Percentiles rank a stretch among this genome's conserved stretches.
Conservation (phyloP, 1,284 basidiomycete species). For the Tremellales sp. region DNA sequence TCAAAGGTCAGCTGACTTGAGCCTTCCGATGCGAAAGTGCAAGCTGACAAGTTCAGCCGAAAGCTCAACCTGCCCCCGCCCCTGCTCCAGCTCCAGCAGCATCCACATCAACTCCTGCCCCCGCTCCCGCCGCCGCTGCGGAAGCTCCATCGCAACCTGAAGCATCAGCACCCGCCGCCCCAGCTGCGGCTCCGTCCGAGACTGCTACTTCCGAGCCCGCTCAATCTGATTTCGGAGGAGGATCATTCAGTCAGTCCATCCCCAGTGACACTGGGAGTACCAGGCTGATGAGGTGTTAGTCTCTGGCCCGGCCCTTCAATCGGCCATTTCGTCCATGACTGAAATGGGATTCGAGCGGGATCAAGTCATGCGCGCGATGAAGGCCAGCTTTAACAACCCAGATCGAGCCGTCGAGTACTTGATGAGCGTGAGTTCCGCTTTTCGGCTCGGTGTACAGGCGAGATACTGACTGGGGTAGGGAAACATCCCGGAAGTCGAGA, state of each 20-base stretch:
- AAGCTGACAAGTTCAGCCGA: slow-evolving; percentile 30
- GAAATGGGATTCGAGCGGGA: slow-evolving; percentile 94
- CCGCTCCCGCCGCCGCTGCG: slow-evolving; percentile 29
- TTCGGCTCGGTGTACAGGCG: background rate
- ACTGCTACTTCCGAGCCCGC: slow-evolving; percentile 37
- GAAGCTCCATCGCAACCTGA: slow-evolving; percentile 42
- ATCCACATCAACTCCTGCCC: slow-evolving; percentile 38
- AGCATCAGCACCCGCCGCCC: slow-evolving; percentile 33
- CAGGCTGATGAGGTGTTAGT: slow-evolving; percentile 46
- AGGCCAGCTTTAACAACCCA: slow-evolving; percentile 96
- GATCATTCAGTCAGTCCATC: slow-evolving; percentile 8
- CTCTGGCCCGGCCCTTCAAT: slow-evolving; percentile 69
- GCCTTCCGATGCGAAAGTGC: background rate
- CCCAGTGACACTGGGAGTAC: background rate
- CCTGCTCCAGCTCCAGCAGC: slow-evolving; percentile 48
- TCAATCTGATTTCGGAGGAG: slow-evolving; percentile 34
- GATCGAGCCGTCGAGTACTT: slow-evolving; percentile 97
- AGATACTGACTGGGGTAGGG: slow-evolving; percentile 24
- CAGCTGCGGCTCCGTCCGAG: slow-evolving; percentile 45
- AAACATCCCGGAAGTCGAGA: slow-evolving; percentile 38
- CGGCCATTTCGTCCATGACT: slow-evolving; percentile 73
- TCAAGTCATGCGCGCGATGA: slow-evolving; percentile 77
- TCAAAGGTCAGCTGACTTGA: slow-evolving; percentile 65
- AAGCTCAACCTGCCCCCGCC: slow-evolving; percentile 31
- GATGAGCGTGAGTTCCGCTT: slow-evolving; percentile 65